These are phyloP conservation scores for Urtica urens DNA, from an alignment of 306 rosid species.

Conservation along the genomic window DNA sequence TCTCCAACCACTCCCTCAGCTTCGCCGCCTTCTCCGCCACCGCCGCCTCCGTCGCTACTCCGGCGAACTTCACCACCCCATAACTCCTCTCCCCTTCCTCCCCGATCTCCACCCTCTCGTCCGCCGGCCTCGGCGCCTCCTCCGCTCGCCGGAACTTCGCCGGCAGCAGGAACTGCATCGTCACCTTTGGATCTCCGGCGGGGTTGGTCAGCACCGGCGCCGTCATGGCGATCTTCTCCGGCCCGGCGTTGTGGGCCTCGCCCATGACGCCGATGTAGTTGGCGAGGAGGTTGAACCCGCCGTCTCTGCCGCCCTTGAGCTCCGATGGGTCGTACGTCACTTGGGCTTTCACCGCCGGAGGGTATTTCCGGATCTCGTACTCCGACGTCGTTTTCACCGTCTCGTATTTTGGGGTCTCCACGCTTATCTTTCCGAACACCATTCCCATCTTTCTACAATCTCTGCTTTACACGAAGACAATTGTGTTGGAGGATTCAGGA, in stretches of 20 bases:
- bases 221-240: slow-evolving; percentile 81
- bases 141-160: slow-evolving; percentile 40
- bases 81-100: slow-evolving; percentile 64
- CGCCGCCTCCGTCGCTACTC: slow-evolving; percentile 45
- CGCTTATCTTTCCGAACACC: slow-evolving; percentile 58
- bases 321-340: slow-evolving; percentile 62
- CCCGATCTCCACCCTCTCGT: slow-evolving; percentile 60
- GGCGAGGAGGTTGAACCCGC: slow-evolving; percentile 58
- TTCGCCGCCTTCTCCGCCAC: slow-evolving; percentile 57
- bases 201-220: slow-evolving; percentile 63
- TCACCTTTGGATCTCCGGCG: slow-evolving; percentile 27
- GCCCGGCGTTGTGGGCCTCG: slow-evolving; percentile 52
- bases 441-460: slow-evolving; percentile 45
- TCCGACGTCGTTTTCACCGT: slow-evolving; percentile 35
- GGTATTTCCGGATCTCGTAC: slow-evolving; percentile 65
- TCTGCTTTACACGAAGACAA: neutral
- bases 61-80: slow-evolving; percentile 68
- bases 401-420: slow-evolving; percentile 47
- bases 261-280: slow-evolving; percentile 80
- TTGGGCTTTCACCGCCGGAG: slow-evolving; percentile 57
- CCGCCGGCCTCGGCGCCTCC: slow-evolving; percentile 79
- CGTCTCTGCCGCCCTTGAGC: slow-evolving; percentile 69
- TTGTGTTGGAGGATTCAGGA: neutral
- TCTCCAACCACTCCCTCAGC: slow-evolving; percentile 50
- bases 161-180: slow-evolving; percentile 72